phyloP scores from a whole-genome alignment of 2,329 filamentous ascomycete species.

The Decorospora gaudefroyi region DNA sequence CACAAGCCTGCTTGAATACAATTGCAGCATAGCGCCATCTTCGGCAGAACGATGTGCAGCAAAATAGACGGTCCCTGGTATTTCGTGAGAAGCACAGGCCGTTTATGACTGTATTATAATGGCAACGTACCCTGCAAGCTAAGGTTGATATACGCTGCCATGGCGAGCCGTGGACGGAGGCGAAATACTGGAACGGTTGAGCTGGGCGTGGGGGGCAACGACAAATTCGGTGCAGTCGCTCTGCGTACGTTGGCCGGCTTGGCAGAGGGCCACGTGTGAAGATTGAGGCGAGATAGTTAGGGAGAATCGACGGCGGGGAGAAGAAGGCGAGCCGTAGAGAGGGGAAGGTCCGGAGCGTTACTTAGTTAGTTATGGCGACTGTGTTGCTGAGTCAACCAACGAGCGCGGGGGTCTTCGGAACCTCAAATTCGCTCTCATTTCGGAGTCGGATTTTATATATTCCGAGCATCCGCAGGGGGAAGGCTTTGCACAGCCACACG shows the following conservation, averaged over 20 bases:
- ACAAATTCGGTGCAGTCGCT: background rate
- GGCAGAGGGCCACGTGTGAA: background rate
- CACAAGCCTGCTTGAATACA: conserved; percentile 13
- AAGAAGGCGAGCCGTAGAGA: conserved; percentile 1
- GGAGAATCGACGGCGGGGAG: background rate
- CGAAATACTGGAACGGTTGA: background rate
- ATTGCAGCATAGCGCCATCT: conserved; percentile 11
- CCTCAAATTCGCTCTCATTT: no score
- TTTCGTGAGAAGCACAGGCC: conserved; percentile 8
- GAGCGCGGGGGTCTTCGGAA: no score
- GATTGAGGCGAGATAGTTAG: background rate
- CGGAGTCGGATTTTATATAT: no score
- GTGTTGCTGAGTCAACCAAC: no score
- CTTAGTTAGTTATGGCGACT: background rate
- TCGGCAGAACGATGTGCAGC: conserved; percentile 15
- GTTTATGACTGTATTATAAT: background rate
- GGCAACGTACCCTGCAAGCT: conserved; percentile 10
- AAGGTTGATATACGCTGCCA: conserved; percentile 18
- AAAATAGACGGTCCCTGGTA: conserved; percentile 19
- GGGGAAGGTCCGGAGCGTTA: background rate
- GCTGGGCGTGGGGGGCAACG: background rate
- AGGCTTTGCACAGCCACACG: no score
- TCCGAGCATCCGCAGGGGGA: no score
- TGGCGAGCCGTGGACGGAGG: conserved; percentile 3
- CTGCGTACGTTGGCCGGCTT: background rate